Evolutionary conservation across 305 asterid species (phyloP).

Genomic region (Petunia hybrid): DNA sequence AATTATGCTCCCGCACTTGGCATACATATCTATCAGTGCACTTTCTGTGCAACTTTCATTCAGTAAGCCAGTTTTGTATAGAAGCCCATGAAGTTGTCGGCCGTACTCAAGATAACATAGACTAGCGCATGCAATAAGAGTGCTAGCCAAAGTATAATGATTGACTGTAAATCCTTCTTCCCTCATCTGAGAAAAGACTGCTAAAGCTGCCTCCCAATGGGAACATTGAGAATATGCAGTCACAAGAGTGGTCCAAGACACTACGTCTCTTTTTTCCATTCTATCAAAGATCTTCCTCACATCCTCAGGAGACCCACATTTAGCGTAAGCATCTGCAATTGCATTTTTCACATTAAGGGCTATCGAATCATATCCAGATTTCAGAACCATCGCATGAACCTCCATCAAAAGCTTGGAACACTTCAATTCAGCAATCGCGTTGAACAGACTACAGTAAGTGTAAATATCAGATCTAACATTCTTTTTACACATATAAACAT

Average conservation of each 20-base stretch:
- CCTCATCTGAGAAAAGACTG: constrained; percentile 52
- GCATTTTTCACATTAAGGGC: constrained; percentile 51
- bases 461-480: constrained; percentile 51
- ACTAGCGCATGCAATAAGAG: constrained; percentile 57
- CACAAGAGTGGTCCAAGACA: constrained; percentile 58
- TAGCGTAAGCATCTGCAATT: constrained; percentile 61
- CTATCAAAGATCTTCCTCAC: constrained; percentile 50
- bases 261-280: constrained; percentile 51
- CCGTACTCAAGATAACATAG: constrained; percentile 56
- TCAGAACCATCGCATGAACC: constrained; percentile 59
- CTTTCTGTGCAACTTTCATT: constrained; percentile 48
- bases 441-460: constrained; percentile 59
- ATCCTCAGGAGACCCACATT: constrained; percentile 54
- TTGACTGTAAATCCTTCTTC: constrained; percentile 52
- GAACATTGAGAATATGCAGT: constrained; percentile 55
- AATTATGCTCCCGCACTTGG: constrained; percentile 56
- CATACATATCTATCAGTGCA: constrained; percentile 68
- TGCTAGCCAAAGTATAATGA: constrained; percentile 51
- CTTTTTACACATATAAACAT: constrained; percentile 45
- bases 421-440: constrained; percentile 51
- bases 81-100: constrained; percentile 51
- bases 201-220: constrained; percentile 51
- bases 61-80: constrained; percentile 48
- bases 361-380: constrained; percentile 41
- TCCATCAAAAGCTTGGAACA: constrained; percentile 47